A percentile compares a stretch with the other conserved stretches of the same genome.
Evolutionary conservation across 768 basidiomycete species (phyloP).

Genomic region (Cystoderma amianthinum): DNA sequence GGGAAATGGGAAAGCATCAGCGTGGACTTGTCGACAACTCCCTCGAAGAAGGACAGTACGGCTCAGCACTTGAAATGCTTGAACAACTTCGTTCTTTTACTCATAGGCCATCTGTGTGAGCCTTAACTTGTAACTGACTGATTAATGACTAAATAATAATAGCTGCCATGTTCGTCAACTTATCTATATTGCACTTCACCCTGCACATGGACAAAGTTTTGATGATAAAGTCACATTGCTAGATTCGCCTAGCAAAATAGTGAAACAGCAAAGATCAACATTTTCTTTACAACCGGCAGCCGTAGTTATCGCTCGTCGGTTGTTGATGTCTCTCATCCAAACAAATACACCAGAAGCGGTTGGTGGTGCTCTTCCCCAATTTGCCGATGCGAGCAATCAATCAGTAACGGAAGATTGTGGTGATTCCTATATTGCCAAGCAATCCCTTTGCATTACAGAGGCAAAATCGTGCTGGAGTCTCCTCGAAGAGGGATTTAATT

Average conservation of each 20-base stretch:
- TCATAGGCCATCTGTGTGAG: conserved; percentile 55
- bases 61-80: conserved; percentile 55
- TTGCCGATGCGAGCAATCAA: conserved; percentile 19
- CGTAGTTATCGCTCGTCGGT: conserved; percentile 40
- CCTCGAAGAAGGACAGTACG: conserved; percentile 74
- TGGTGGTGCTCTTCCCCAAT: conserved; percentile 48
- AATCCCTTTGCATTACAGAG: conserved; percentile 44
- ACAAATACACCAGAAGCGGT: conserved; percentile 53
- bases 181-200: conserved; percentile 65
- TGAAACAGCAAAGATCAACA: conserved; percentile 26
- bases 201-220: conserved; percentile 22
- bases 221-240: conserved; percentile 17
- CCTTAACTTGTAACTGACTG: conserved; percentile 5
- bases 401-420: conserved; percentile 24
- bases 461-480: conserved; percentile 59
- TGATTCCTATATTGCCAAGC: conserved; percentile 52
- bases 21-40: conserved; percentile 54
- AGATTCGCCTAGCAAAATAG: conserved; percentile 44
- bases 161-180: conserved; percentile 64
- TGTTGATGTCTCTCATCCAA: conserved; percentile 46
- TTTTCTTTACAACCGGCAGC: conserved; percentile 37
- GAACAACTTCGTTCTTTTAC: conserved; percentile 54
- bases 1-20: conserved; percentile 8
- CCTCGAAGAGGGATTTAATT: conserved; percentile 46
- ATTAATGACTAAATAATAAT: not conserved